These are phyloP conservation scores for Kuraishia piskuri DNA, from an alignment of 805 yeast species.

Conservation along the genomic window DNA sequence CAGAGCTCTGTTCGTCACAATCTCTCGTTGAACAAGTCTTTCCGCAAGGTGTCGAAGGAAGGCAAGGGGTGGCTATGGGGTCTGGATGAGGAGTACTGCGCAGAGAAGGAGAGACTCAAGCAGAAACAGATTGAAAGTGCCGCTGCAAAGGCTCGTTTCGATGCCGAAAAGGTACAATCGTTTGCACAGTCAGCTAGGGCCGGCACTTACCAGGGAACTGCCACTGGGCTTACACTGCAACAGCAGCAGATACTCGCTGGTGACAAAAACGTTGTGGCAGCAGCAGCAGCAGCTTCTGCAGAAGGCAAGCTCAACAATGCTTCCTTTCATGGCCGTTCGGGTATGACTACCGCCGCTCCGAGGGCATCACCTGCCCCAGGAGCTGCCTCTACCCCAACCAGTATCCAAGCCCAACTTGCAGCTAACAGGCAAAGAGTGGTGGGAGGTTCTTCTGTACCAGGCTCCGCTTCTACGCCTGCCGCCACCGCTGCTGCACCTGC, in stretches of 20 bases:
- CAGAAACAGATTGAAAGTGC: slow-evolving; percentile 60
- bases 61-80: slow-evolving; percentile 97
- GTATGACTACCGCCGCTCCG: neutral
- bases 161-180: slow-evolving; percentile 27
- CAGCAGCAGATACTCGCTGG: slow-evolving; percentile 25
- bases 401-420: slow-evolving; percentile 37
- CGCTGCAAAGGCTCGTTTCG: slow-evolving; percentile 49
- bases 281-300: neutral
- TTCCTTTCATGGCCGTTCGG: neutral
- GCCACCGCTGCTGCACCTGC: slow-evolving; percentile 5
- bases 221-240: slow-evolving; percentile 1
- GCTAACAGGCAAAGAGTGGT: slow-evolving; percentile 24
- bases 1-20: slow-evolving; percentile 91
- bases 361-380: neutral
- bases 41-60: slow-evolving; percentile 70
- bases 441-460: slow-evolving; percentile 14
- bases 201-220: neutral
- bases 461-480: slow-evolving; percentile 10
- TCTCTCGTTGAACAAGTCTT: slow-evolving; percentile 76
- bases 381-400: slow-evolving; percentile 4
- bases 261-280: neutral
- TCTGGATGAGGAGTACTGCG: slow-evolving; percentile 74
- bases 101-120: slow-evolving; percentile 67
- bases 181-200: neutral
- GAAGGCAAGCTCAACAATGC: slow-evolving; percentile 8